Conservation (phyloP, 495 filamentous ascomycete species). For the Penicillium arizonense region DNA sequence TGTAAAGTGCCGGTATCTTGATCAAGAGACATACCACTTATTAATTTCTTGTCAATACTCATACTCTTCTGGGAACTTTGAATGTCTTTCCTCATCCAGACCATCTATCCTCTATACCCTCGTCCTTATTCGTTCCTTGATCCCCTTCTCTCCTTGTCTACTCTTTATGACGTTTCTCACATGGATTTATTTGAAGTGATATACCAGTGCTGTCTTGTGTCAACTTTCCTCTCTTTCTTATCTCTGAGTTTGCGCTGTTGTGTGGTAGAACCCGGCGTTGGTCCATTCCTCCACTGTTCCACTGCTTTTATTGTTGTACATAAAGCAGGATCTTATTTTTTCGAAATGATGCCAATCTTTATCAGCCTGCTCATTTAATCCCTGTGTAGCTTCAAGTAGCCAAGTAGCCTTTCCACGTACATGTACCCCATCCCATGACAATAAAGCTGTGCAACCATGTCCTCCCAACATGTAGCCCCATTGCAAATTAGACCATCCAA, state of each 20-base stretch:
- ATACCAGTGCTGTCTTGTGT: slow-evolving; percentile 3
- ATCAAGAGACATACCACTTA: slow-evolving; percentile 6
- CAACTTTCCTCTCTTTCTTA: slow-evolving; percentile 1
- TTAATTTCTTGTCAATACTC: slow-evolving; percentile 2
- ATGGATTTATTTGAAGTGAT: slow-evolving; percentile 10
- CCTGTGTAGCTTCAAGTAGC: not conserved
- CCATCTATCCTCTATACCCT: slow-evolving; percentile 24
- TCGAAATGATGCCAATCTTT: slow-evolving; percentile 12
- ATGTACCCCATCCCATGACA: too few species aligned
- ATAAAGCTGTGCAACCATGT: too few species aligned
- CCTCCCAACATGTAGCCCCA: too few species aligned
- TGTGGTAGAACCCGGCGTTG: slow-evolving; percentile 9
- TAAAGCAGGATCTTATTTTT: slow-evolving; percentile 17
- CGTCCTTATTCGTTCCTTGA: slow-evolving; percentile 12
- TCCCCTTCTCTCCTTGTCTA: slow-evolving; percentile 8
- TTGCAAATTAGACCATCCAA: too few species aligned
- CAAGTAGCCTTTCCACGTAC: too few species aligned
- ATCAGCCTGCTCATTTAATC: not conserved
- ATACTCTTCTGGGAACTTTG: slow-evolving; percentile 4
- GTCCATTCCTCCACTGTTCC: not conserved
- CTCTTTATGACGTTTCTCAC: slow-evolving; percentile 3
- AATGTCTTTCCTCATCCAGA: slow-evolving; percentile 8
- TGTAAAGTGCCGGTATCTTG: not conserved
- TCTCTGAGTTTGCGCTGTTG: slow-evolving; percentile 3
- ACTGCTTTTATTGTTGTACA: slow-evolving; percentile 17